Evolutionary conservation across 2,329 filamentous ascomycete species (phyloP).

Genomic region (Bipolaris cookei): DNA sequence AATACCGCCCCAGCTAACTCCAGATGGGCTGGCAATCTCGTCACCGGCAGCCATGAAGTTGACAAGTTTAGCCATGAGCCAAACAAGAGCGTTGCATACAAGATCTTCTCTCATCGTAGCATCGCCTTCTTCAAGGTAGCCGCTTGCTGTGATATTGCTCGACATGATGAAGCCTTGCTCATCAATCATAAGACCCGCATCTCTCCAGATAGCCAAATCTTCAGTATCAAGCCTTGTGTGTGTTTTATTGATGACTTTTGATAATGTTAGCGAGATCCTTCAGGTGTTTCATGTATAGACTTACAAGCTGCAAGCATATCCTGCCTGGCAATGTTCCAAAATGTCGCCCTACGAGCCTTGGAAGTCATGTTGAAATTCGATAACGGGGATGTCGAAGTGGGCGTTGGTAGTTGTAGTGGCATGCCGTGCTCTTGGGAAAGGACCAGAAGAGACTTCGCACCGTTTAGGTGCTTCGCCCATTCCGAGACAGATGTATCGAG

Average conservation of each 20-base stretch:
- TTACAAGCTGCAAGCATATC: constrained; percentile 68
- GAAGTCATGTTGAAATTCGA: constrained; percentile 51
- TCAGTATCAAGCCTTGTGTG: constrained; percentile 67
- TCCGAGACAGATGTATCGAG: constrained; percentile 68
- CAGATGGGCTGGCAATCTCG: constrained; percentile 51
- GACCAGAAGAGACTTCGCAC: constrained; percentile 67
- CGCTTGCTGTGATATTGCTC: constrained; percentile 50
- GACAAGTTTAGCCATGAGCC: constrained; percentile 70
- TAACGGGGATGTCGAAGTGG: constrained; percentile 37
- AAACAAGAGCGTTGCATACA: constrained; percentile 68
- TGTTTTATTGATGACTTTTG: constrained; percentile 63
- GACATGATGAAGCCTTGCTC: constrained; percentile 59
- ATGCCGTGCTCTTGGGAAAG: constrained; percentile 59
- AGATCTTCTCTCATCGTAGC: constrained; percentile 66
- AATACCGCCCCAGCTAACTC: constrained; percentile 53
- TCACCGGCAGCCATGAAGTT: constrained; percentile 68
- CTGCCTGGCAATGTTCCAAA: constrained; percentile 72
- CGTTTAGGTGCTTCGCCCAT: constrained; percentile 70
- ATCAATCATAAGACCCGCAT: constrained; percentile 66
- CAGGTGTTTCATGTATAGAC: constrained; percentile 20
- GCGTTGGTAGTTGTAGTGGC: constrained; percentile 53
- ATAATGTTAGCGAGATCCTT: constrained; percentile 11
- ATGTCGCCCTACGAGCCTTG: constrained; percentile 64
- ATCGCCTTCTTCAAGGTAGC: constrained; percentile 55
- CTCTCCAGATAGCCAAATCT: constrained; percentile 68